Base-by-base conservation (phyloP, 169 alveolate genomes). In the Gregarina niphandrodes region DNA sequence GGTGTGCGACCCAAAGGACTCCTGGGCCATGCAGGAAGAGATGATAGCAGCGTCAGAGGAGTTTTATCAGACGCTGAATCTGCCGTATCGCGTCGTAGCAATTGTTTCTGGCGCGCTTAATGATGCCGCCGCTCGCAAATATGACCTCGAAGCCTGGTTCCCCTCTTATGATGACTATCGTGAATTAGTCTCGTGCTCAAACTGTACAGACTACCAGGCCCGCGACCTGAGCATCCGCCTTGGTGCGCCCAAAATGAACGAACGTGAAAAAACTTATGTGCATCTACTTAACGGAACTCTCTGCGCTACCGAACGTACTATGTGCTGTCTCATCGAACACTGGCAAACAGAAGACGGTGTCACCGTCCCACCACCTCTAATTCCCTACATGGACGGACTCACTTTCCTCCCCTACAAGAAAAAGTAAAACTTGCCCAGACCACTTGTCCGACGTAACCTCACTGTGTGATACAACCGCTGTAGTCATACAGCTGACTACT, bases 121-220 rank as follows among this genome's bases (percentile, higher is more conserved):
- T 67, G 86, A 84, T 45, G 97, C 97, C 22, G 99, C 99, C 34
- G 80, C 97, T 26, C 84, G 82, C 73, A 93, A 93, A 58, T 91
- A 86, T 57, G 99, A 93, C 64, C 53, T 93, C 32, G 99, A 93
- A 70, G 99, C 93, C 13, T 93, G 96, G 94, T 93, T 89, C 80
- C 97, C 99, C 7, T 95, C 95, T 28, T 86, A 87, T 60, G 73
- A 65, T 5, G 80, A 74, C 31, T 93, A 80, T 61, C 63, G 95
- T 41, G 99, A 93, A 63, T 78, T 93, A 15, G 97, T 89, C 30
- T 81, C 95, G 36, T 87, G 97, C 59, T 84, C 96, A 29, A 93
- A 93, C 73, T 93, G 99, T 69, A 88, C 97, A 7, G 99, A 93
- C 64, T 93, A 71, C 70, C 95, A 93, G 61, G 57, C 82, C 39